Evolutionary conservation across 768 basidiomycete species (phyloP), one percentile per base, ranked within the genome.

Genomic region (Kwoniella heveanensis): DNA sequence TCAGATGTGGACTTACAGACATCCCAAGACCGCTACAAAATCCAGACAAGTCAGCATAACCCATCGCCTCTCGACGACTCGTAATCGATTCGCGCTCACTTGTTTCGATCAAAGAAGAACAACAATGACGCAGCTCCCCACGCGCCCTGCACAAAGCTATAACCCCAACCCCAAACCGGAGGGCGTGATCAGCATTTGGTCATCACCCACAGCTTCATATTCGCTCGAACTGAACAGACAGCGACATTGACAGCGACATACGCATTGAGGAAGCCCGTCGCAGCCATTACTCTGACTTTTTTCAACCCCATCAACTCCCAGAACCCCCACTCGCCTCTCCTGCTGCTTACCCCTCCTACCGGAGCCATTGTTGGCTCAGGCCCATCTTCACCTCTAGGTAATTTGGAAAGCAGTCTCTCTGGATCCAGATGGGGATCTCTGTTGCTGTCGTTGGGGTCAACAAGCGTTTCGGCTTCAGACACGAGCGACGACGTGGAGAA

Each of bases 61-160:
- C n/a, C n/a, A n/a, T n/a, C n/a, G n/a, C 22, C 8, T 30, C 25
- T 25, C 24, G 24, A 50, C 30, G 36, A 30, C n/a, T 29, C 26
- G 25, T 6, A 55, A 13, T 7, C 19, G 24, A 32, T 26, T 10
- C 25, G 46, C 17, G 64, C 76, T 72, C 61, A 78, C 77, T 74
- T 74, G 21, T 73, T 72, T n/a, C 53, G 30, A 27, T 77, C 77
- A 51, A 76, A 79, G 68, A 78, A 77, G 65, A 77, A 79, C 29
- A 79, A 52, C 9, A 79, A 46, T 1, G 73, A 74, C 5, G 72
- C 77, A 5, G 78, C 78, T 15, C 32, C 64, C 77, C 77, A 78
- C 10, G 72, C 77, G 10, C 75, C 72, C 27, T 65, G 62, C 6
- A 77, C 69, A 54, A 79, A 79, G 7, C 78, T 79, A 32, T 32